Evolutionary conservation across 169 alveolate genomes (phyloP).

Genomic region (Plasmodium knowlesi): DNA sequence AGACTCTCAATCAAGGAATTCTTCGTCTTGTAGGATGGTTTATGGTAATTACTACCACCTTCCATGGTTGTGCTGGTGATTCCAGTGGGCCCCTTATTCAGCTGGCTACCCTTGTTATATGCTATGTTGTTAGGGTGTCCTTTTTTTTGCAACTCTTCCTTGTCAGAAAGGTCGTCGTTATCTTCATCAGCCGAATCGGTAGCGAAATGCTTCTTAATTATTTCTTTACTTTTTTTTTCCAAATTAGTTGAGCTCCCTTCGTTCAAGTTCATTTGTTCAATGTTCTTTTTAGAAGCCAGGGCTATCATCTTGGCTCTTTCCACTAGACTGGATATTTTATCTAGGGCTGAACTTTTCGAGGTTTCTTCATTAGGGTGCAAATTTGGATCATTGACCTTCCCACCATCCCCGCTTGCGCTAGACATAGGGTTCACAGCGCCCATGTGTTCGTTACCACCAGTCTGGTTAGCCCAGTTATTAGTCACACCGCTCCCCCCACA

Average conservation of each 20-base stretch:
- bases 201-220: conserved; percentile 53
- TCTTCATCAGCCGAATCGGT: conserved; percentile 72
- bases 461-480: not conserved
- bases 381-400: not conserved
- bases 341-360: not conserved
- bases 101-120: conserved; percentile 5
- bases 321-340: conserved; percentile 38
- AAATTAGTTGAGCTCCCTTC: conserved; percentile 17
- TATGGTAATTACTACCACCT: not conserved
- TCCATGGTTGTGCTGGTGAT: not conserved
- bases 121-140: not conserved
- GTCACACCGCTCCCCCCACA: not conserved
- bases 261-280: conserved; percentile 66
- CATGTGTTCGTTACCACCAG: not conserved
- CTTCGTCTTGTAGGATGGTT: not conserved
- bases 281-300: conserved; percentile 46
- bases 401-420: not conserved
- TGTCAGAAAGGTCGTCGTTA: conserved; percentile 18
- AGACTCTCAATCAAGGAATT: not conserved
- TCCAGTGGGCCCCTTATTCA: not conserved
- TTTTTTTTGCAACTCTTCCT: conserved; percentile 19
- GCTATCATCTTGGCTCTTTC: conserved; percentile 59
- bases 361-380: not conserved
- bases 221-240: conserved; percentile 61
- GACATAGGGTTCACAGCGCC: not conserved